Conservation (phyloP, 345 rosid species). For the Rubroshorea leprosula region DNA sequence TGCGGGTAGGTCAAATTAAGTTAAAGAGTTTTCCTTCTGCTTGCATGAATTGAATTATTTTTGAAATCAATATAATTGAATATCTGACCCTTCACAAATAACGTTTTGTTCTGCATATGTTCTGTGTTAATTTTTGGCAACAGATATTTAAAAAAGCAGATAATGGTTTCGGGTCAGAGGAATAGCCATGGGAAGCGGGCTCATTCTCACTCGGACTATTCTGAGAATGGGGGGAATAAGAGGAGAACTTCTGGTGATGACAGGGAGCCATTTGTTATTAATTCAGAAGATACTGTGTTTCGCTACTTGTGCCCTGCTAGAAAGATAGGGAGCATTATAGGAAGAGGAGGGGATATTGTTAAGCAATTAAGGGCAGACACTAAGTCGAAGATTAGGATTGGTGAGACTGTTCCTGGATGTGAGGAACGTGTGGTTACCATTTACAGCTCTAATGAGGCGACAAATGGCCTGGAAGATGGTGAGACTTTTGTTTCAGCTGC, state of each 20-base stretch:
- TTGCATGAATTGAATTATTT: too few species aligned
- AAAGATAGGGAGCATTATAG: constrained; percentile 94
- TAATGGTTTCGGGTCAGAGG: constrained; percentile 69
- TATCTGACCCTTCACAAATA: too few species aligned
- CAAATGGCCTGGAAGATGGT: constrained; percentile 55
- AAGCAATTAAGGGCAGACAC: constrained; percentile 83
- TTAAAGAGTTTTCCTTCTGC: too few species aligned
- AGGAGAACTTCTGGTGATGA: constrained; percentile 70
- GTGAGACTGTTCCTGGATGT: constrained; percentile 67
- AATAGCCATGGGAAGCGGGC: constrained; percentile 76
- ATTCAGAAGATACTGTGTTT: constrained; percentile 70
- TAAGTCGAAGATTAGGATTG: constrained; percentile 79
- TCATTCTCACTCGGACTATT: constrained; percentile 62
- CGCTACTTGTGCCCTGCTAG: constrained; percentile 76
- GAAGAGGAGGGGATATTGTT: constrained; percentile 91
- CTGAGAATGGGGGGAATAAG: constrained; percentile 56
- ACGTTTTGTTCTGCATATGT: not conserved
- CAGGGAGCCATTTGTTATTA: constrained; percentile 55
- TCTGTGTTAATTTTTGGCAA: not conserved
- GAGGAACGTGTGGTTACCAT: constrained; percentile 94
- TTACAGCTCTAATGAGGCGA: constrained; percentile 80
- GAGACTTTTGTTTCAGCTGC: constrained; percentile 65
- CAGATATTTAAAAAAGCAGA: constrained; percentile 15
- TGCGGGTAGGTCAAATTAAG: too few species aligned
- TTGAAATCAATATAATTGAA: too few species aligned